Evolutionary conservation across 257 asterid genomes (phyloP).

Genomic region (Anisodus tanguticus): DNA sequence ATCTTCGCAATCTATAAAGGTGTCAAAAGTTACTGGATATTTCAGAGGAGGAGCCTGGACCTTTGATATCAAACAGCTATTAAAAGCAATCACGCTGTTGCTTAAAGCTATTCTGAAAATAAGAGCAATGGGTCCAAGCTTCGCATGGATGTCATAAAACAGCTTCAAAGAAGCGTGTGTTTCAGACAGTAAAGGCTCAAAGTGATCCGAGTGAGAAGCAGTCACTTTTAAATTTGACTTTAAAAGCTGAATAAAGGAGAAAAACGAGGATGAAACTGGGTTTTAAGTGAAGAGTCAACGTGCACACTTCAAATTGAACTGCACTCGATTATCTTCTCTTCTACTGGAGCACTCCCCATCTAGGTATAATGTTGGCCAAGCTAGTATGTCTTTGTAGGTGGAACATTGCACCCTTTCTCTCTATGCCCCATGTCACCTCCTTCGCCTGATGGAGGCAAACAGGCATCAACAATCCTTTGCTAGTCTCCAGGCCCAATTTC

Average conservation of each 20-base stretch:
- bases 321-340: neutral
- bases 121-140: neutral
- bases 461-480: neutral
- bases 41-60: conserved; percentile 3
- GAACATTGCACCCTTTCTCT: neutral
- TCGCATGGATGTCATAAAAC: neutral
- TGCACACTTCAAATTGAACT: neutral
- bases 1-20: neutral
- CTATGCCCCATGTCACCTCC: neutral
- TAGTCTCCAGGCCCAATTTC: neutral
- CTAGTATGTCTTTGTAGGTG: neutral
- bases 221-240: neutral
- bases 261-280: neutral
- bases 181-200: neutral
- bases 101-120: neutral
- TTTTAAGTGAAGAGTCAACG: neutral
- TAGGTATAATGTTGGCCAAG: neutral
- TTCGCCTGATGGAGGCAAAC: neutral
- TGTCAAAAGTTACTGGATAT: neutral
- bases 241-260: neutral
- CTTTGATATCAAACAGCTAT: neutral
- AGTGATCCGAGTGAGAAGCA: neutral
- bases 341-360: neutral
- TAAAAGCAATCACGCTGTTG: neutral
- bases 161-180: neutral